A percentile compares a stretch with the other conserved stretches of the same genome.
Evolutionary conservation across 179 eudicot genomes (phyloP).

Genomic region (Patellifolia procumbens): DNA sequence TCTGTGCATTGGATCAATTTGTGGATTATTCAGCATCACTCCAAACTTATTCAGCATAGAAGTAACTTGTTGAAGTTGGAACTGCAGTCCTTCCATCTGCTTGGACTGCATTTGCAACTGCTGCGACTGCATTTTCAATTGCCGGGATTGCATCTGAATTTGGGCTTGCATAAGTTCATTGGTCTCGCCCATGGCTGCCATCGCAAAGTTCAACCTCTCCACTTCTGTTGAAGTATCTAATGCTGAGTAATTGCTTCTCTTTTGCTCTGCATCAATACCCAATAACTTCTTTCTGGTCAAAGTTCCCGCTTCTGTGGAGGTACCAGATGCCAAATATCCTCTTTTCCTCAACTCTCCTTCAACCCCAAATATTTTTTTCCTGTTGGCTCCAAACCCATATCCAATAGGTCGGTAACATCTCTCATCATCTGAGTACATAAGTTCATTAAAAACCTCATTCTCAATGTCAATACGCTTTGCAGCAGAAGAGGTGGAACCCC

Average conservation of each 20-base stretch:
- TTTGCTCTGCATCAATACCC: conserved; percentile 15
- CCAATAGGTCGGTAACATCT: conserved; percentile 33
- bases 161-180: conserved; percentile 40
- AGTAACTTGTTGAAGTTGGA: conserved; percentile 38
- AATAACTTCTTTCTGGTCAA: conserved; percentile 12
- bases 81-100: conserved; percentile 40
- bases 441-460: conserved; percentile 42
- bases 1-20: conserved; percentile 11
- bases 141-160: conserved; percentile 39
- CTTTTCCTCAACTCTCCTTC: conserved; percentile 33
- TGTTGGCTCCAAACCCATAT: conserved; percentile 37
- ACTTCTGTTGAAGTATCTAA: conserved; percentile 28
- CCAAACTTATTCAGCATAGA: conserved; percentile 38
- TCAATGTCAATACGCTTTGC: conserved; percentile 30
- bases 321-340: conserved; percentile 26
- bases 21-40: conserved; percentile 32
- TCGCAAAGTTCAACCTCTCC: conserved; percentile 33
- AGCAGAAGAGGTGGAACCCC: conserved; percentile 34
- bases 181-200: conserved; percentile 37
- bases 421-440: conserved; percentile 42
- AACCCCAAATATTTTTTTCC: conserved; percentile 26
- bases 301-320: conserved; percentile 11
- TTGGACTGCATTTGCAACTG: conserved; percentile 40
- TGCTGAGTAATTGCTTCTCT: conserved; percentile 20
- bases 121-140: conserved; percentile 35